Conservation (phyloP, 306 rosid genomes). For the Begonia fuchsioides region DNA sequence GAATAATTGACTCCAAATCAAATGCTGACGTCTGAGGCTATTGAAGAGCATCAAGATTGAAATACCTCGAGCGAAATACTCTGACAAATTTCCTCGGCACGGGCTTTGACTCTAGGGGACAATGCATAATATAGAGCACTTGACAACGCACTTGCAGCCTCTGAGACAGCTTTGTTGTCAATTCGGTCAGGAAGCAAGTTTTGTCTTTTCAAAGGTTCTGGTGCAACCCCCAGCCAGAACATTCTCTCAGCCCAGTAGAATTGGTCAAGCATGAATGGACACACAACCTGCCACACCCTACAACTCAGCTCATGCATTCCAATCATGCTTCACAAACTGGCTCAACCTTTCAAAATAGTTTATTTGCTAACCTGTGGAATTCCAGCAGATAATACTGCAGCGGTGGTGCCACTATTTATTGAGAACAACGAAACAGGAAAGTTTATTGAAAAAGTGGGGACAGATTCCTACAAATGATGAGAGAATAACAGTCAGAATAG, state of each 20-base stretch:
- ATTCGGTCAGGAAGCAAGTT: constrained; percentile 46
- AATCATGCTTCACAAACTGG: too few species aligned
- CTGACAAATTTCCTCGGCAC: constrained; percentile 45
- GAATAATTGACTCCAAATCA: too few species aligned
- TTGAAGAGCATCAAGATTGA: too few species aligned
- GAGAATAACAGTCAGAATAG: constrained; percentile 4
- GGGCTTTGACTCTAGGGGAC: constrained; percentile 35
- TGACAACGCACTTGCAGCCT: constrained; percentile 43
- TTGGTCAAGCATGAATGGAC: constrained; percentile 74
- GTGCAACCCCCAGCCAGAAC: constrained; percentile 81
- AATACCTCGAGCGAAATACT: constrained; percentile 48
- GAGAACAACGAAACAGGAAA: constrained; percentile 9
- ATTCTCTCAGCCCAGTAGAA: constrained; percentile 88
- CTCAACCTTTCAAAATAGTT: too few species aligned
- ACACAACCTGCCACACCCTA: constrained; percentile 39
- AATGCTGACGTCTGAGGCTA: too few species aligned
- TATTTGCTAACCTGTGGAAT: constrained; percentile 56
- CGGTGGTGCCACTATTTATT: constrained; percentile 62
- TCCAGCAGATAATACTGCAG: constrained; percentile 64
- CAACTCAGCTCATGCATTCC: neutral
- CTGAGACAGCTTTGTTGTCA: constrained; percentile 21
- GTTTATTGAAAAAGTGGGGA: constrained; percentile 9
- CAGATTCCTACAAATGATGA: constrained; percentile 8
- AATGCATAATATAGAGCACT: constrained; percentile 37
- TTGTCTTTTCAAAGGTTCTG: constrained; percentile 49